Base-by-base conservation (phyloP, 345 rosid genomes). In the Chamaenerion angustifolium region DNA sequence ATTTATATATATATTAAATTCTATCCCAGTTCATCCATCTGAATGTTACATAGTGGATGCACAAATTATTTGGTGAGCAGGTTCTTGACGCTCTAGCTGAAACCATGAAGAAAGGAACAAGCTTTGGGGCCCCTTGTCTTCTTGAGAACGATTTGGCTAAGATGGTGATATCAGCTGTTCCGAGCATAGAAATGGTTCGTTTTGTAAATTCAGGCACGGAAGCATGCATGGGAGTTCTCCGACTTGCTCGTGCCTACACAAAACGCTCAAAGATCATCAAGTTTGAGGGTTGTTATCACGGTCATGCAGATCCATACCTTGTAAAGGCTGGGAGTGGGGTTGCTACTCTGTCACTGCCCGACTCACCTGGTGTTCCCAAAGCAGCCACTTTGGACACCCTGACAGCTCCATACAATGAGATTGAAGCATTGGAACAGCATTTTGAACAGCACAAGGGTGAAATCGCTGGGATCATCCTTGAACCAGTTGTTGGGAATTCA, bases 111-210 rank as follows among this genome's bases (percentile, higher is more conserved):
- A 87, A 87, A 71, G 98, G 98, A 52, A 92, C 98, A 58, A 87
- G 98, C 77, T 90, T 90, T 75, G 98, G 98, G 17, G 98, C 96
- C 59, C 96, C 98, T 46, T 90, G 98, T 69, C 88, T 90, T 62
- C 72, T 80, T 23, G 96, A 90, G 81, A 90, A 90, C 69, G 73
- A 66, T 57, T 58, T 86, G 45, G 94, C 98, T 0, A 88, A 83
- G 72, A 79, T 87, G 93, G 96, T 87, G 19, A 82, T 83, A 52
- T 71, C 90, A n/a, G 96, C 98, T 45, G 96, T 87, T 67, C 96
- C 93, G 4, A 62, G 79, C 71, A 82, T 90, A 55, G 93, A 90
- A 63, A 90, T 83, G 98, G 96, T 83, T 42, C 86, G 98, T 23
- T 90, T 90, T 50, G 92, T 87, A 27, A 87, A 83, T 57, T 90